Conservation (phyloP, 306 rosid genomes). For the Elaeagnus macrophylla region DNA sequence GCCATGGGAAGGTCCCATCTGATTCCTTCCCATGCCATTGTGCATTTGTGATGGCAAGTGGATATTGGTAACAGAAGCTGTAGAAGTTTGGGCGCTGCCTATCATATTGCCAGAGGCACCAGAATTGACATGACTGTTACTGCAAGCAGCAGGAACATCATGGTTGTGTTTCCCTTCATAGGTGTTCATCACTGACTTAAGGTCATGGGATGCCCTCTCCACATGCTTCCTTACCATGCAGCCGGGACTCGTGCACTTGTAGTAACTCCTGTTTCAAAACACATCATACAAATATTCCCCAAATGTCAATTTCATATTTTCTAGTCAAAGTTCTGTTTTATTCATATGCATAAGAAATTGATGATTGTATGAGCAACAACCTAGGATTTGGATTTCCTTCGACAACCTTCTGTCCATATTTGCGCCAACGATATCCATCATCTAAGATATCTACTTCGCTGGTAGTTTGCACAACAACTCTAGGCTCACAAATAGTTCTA, state of each 20-base stretch:
- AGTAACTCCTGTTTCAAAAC: slow-evolving; percentile 69
- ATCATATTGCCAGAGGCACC: slow-evolving; percentile 16
- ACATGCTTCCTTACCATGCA: slow-evolving; percentile 96
- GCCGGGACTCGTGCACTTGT: slow-evolving; percentile 86
- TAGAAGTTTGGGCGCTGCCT: slow-evolving; percentile 29
- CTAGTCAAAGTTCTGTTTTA: too few relatives aligned
- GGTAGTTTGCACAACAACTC: slow-evolving; percentile 98
- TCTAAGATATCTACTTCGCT: slow-evolving; percentile 96
- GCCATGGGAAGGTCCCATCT: slow-evolving; percentile 42
- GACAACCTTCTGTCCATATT: slow-evolving; percentile 94
- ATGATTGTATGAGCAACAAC: slow-evolving; percentile 16
- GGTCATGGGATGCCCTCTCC: slow-evolving; percentile 92
- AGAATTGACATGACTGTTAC: slow-evolving; percentile 56
- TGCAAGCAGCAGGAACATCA: slow-evolving; percentile 83
- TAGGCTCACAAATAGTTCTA: slow-evolving; percentile 91
- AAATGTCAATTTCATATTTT: not conserved
- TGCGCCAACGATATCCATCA: slow-evolving; percentile 97
- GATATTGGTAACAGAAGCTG: slow-evolving; percentile 26
- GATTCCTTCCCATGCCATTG: slow-evolving; percentile 52
- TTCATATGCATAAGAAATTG: too few relatives aligned
- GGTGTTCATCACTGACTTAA: slow-evolving; percentile 83
- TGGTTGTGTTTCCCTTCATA: slow-evolving; percentile 97
- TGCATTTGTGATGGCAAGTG: slow-evolving; percentile 54
- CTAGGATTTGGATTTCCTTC: slow-evolving; percentile 99
- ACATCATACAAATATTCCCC: not conserved